Evolutionary conservation across 805 yeast species (phyloP).

Genomic region (Pichia membranifaciens): DNA sequence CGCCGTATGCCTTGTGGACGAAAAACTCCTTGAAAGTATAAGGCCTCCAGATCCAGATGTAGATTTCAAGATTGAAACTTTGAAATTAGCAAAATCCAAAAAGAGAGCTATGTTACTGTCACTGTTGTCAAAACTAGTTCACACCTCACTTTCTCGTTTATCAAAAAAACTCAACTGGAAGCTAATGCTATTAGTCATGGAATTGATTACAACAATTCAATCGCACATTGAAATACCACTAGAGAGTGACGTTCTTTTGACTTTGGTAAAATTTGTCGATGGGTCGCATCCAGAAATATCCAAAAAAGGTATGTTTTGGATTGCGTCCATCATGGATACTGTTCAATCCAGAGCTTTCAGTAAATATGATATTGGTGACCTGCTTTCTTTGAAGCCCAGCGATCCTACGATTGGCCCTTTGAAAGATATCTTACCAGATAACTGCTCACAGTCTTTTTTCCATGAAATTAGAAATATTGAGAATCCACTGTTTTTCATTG

Average conservation of each 20-base stretch:
- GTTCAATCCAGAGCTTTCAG: slow-evolving; percentile 21
- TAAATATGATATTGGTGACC: slow-evolving; percentile 38
- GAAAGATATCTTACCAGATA: slow-evolving; percentile 16
- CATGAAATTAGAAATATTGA: slow-evolving; percentile 46
- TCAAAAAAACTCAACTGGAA: slow-evolving; percentile 47
- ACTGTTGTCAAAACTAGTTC: slow-evolving; percentile 39
- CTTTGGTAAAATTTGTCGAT: slow-evolving; percentile 42
- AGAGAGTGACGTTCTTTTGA: slow-evolving; percentile 34
- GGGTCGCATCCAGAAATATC: slow-evolving; percentile 68
- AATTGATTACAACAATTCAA: slow-evolving; percentile 48
- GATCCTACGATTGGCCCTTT: slow-evolving; percentile 23
- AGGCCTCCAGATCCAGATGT: slow-evolving; percentile 55
- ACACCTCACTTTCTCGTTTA: slow-evolving; percentile 27
- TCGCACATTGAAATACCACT: slow-evolving; percentile 44
- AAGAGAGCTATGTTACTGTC: slow-evolving; percentile 43
- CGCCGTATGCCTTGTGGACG: slow-evolving; percentile 48
- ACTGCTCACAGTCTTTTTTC: slow-evolving; percentile 34
- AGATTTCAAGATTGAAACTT: slow-evolving; percentile 52
- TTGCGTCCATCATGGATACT: slow-evolving; percentile 42
- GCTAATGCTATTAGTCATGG: slow-evolving; percentile 41
- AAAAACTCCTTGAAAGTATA: slow-evolving; percentile 37
- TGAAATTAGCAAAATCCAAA: slow-evolving; percentile 55
- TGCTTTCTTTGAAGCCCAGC: slow-evolving; percentile 26
- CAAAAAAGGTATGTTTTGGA: slow-evolving; percentile 52
- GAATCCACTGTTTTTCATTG: slow-evolving; percentile 49